Conservation (phyloP, 148 eudicot genomes). For the Cornus suecica region DNA sequence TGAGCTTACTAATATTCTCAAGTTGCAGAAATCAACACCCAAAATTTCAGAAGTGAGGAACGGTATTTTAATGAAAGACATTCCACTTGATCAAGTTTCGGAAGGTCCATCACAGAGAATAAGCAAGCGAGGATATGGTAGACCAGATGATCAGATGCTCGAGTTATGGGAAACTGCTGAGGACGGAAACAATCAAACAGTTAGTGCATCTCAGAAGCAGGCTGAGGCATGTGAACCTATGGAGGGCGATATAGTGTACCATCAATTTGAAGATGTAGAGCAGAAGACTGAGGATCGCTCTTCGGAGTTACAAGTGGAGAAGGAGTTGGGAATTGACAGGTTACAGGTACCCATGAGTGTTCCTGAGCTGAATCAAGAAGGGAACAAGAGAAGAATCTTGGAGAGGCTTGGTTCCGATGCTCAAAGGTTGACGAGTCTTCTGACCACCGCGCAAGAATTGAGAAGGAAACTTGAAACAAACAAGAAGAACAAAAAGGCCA, state of each 20-base stretch:
- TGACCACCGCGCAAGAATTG: slow-evolving; percentile 52
- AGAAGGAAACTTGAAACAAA: slow-evolving; percentile 51
- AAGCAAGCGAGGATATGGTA: slow-evolving; percentile 43
- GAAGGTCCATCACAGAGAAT: slow-evolving; percentile 29
- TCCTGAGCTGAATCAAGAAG: slow-evolving; percentile 24
- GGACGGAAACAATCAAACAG: slow-evolving; percentile 22
- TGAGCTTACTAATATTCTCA: slow-evolving; percentile 23
- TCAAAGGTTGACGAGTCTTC: slow-evolving; percentile 52
- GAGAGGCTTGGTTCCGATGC: slow-evolving; percentile 70
- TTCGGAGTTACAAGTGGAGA: slow-evolving; percentile 51
- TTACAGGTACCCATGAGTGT: slow-evolving; percentile 36
- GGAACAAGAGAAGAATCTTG: slow-evolving; percentile 41
- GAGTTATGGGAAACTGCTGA: slow-evolving; percentile 80
- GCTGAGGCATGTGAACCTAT: slow-evolving; percentile 25
- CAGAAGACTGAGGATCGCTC: slow-evolving; percentile 26
- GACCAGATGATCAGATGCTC: slow-evolving; percentile 70
- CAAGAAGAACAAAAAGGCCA: slow-evolving; percentile 40
- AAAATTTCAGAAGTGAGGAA: slow-evolving; percentile 39
- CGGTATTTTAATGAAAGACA: slow-evolving; percentile 70
- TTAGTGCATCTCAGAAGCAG: slow-evolving; percentile 28
- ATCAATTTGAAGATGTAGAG: slow-evolving; percentile 22
- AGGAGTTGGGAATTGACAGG: slow-evolving; percentile 73
- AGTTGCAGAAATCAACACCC: slow-evolving; percentile 30
- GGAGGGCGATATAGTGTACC: slow-evolving; percentile 28
- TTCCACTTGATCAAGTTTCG: slow-evolving; percentile 80